A percentile compares a stretch with the other conserved stretches of the same genome.
Evolutionary conservation across 306 rosid species (phyloP).

Genomic region (Cicer cuneatum): DNA sequence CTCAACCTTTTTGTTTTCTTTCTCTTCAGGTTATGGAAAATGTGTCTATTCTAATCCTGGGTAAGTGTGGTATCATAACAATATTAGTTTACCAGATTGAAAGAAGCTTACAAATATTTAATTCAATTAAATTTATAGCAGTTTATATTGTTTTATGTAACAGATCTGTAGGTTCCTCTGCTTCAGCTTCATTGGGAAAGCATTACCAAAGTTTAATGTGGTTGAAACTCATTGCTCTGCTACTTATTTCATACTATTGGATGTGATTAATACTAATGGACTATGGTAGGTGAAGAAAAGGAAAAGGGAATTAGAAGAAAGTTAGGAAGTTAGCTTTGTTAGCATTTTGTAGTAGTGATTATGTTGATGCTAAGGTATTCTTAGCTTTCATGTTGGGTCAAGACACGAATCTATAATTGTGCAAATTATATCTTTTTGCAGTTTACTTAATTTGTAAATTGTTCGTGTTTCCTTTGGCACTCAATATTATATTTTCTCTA

Average conservation of each 20-base stretch:
- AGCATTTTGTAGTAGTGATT: slow-evolving; percentile 51
- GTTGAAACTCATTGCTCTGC: slow-evolving; percentile 52
- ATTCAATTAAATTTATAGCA: not conserved
- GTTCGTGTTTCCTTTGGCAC: slow-evolving; percentile 24
- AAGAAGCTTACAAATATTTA: slow-evolving; percentile 4
- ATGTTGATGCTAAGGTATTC: slow-evolving; percentile 58
- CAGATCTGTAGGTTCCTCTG: slow-evolving; percentile 66
- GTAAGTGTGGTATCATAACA: slow-evolving; percentile 54
- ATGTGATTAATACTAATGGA: slow-evolving; percentile 58
- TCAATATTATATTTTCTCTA: slow-evolving; percentile 17
- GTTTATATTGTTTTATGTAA: slow-evolving; percentile 1
- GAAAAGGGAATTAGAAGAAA: slow-evolving; percentile 37
- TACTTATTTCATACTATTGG: slow-evolving; percentile 57
- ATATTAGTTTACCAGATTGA: slow-evolving; percentile 20
- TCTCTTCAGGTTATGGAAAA: slow-evolving; percentile 75
- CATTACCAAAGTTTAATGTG: slow-evolving; percentile 40
- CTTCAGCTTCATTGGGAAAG: slow-evolving; percentile 50
- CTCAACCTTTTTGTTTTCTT: slow-evolving; percentile 17
- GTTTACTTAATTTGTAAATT: slow-evolving; percentile 35
- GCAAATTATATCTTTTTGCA: slow-evolving; percentile 48
- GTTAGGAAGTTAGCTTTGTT: slow-evolving; percentile 43
- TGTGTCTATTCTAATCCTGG: slow-evolving; percentile 67
- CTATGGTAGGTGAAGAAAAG: slow-evolving; percentile 39
- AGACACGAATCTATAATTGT: slow-evolving; percentile 65
- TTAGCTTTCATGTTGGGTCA: slow-evolving; percentile 67